These are phyloP conservation scores for Rusavskia elegans DNA, from an alignment of 495 filamentous ascomycete species.

Conservation along the genomic window DNA sequence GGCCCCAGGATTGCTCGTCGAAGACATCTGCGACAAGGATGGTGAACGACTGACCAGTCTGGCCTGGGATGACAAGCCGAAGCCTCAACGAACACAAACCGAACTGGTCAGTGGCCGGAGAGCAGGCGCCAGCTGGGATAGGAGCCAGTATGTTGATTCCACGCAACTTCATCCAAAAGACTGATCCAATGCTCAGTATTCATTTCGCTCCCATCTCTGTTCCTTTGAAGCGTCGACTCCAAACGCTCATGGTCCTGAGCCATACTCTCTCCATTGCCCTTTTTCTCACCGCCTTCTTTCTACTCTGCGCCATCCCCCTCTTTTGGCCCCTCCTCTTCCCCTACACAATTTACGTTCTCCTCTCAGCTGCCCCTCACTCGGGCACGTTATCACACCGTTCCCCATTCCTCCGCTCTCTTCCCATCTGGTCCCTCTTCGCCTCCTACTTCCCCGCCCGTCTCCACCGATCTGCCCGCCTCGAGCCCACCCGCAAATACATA, in stretches of 20 bases:
- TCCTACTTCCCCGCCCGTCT: slow-evolving; percentile 82
- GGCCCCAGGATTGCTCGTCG: slow-evolving; percentile 3
- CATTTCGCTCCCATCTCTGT: slow-evolving; percentile 80
- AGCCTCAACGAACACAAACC: neutral
- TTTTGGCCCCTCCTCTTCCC: slow-evolving; percentile 86
- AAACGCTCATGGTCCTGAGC: slow-evolving; percentile 71
- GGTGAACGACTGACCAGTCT: slow-evolving; percentile 11
- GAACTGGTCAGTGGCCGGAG: slow-evolving; percentile 17
- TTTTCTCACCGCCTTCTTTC: slow-evolving; percentile 70
- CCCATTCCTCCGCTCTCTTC: slow-evolving; percentile 52
- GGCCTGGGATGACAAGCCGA: neutral
- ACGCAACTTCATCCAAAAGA: neutral
- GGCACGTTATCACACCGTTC: slow-evolving; percentile 61
- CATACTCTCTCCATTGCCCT: slow-evolving; percentile 72
- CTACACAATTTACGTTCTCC: slow-evolving; percentile 69
- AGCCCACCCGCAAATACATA: slow-evolving; percentile 82
- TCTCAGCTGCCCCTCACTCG: slow-evolving; percentile 58
- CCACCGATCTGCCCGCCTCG: slow-evolving; percentile 62
- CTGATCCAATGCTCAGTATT: slow-evolving; percentile 29
- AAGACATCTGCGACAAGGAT: slow-evolving; percentile 11
- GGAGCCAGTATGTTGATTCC: slow-evolving; percentile 13
- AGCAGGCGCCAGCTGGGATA: slow-evolving; percentile 17
- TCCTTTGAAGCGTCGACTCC: slow-evolving; percentile 68
- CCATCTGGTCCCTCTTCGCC: slow-evolving; percentile 76
- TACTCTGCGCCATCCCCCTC: slow-evolving; percentile 76